These are phyloP conservation scores for Stachybotrys chlorohalonatus DNA, from an alignment of 2,329 filamentous ascomycete species.

Conservation along the genomic window DNA sequence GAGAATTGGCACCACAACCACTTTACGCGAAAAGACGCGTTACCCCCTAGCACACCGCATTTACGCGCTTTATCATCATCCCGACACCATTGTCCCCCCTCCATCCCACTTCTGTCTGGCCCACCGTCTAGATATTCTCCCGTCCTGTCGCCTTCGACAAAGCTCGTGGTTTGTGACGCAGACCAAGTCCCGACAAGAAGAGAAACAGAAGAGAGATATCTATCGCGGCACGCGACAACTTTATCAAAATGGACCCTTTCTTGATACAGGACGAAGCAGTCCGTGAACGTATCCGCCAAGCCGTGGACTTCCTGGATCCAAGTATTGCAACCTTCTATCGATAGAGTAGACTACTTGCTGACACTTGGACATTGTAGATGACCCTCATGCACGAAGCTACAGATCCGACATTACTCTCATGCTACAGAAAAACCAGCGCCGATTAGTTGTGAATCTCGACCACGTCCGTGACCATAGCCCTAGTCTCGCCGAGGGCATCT, in stretches of 20 bases:
- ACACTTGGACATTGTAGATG: slow-evolving; percentile 24
- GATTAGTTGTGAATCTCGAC: slow-evolving; percentile 70
- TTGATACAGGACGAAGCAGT: slow-evolving; percentile 79
- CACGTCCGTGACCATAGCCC: slow-evolving; percentile 82
- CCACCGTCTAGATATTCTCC: background rate
- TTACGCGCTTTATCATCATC: slow-evolving; percentile 8
- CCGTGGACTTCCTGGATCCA: slow-evolving; percentile 90
- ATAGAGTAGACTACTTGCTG: background rate
- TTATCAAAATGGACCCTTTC: slow-evolving; percentile 55
- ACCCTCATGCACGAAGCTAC: slow-evolving; percentile 60
- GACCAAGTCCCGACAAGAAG: background rate
- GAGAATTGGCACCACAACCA: slow-evolving; percentile 2
- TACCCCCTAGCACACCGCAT: slow-evolving; percentile 6
- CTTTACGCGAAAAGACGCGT: slow-evolving; percentile 16
- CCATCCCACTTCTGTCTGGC: slow-evolving; percentile 1
- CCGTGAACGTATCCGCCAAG: slow-evolving; percentile 73
- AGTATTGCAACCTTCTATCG: slow-evolving; percentile 43
- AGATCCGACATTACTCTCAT: slow-evolving; percentile 78
- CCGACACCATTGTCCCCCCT: background rate
- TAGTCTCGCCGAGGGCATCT: slow-evolving; percentile 69
- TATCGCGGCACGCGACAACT: background rate
- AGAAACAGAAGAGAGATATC: background rate
- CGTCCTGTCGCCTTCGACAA: background rate
- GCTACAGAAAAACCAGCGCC: slow-evolving; percentile 58
- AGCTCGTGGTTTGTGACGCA: background rate